Conservation (phyloP, 2,329 filamentous ascomycete species). For the Aspergillus pseudoviridinutans region DNA sequence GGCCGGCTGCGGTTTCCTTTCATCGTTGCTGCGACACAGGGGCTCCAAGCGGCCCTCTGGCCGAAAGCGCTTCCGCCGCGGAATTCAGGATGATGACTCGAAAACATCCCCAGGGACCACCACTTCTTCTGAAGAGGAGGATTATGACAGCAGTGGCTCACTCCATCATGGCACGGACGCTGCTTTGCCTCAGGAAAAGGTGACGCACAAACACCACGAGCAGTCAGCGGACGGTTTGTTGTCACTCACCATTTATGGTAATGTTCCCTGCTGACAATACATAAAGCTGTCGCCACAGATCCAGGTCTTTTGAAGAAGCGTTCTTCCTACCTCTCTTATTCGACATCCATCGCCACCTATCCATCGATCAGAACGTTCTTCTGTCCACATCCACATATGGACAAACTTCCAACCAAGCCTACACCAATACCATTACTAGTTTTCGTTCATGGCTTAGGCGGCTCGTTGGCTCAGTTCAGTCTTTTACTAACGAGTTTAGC, state of each 20-base stretch:
- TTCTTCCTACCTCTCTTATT: constrained; percentile 67
- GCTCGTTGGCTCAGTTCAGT: constrained; percentile 83
- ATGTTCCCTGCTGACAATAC: constrained; percentile 10
- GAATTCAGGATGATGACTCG: constrained; percentile 15
- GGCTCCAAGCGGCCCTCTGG: constrained; percentile 8
- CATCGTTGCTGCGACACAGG: constrained; percentile 25
- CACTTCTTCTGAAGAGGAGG: constrained; percentile 36
- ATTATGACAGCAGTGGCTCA: constrained; percentile 32
- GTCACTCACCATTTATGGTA: background rate
- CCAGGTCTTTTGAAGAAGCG: constrained; percentile 76
- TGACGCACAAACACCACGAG: constrained; percentile 22
- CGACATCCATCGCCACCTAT: constrained; percentile 67
- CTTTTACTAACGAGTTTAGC: constrained; percentile 75
- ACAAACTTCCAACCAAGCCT: constrained; percentile 70
- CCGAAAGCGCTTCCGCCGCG: constrained; percentile 18
- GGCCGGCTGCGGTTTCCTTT: constrained; percentile 34
- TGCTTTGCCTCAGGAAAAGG: constrained; percentile 17
- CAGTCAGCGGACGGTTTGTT: constrained; percentile 29
- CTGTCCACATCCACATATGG: constrained; percentile 74
- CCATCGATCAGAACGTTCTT: constrained; percentile 77
- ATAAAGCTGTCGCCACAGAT: constrained; percentile 52
- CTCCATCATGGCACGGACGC: constrained; percentile 25
- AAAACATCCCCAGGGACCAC: constrained; percentile 26
- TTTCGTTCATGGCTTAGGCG: constrained; percentile 90
- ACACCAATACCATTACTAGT: constrained; percentile 77